Evolutionary conservation across 805 yeast species (phyloP).

Genomic region (Cyberlindnera misumaiensis): DNA sequence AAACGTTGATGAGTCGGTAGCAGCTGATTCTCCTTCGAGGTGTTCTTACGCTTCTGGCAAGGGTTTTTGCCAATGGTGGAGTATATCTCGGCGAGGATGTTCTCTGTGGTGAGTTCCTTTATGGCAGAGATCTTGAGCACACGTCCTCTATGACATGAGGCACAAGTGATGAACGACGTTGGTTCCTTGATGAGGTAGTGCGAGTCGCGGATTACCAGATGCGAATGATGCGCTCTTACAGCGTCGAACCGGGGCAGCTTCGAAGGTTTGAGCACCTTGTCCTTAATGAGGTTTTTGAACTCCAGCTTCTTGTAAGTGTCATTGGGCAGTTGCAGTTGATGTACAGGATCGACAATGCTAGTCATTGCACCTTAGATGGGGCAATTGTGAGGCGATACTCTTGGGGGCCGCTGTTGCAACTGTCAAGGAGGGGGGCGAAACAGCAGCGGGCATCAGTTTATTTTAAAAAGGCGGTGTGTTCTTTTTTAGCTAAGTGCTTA

Average conservation of each 20-base stretch:
- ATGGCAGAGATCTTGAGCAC: constrained; percentile 20
- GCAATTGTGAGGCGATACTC: no score
- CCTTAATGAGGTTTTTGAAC: constrained; percentile 22
- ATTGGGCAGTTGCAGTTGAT: no score
- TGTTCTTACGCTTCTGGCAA: constrained; percentile 20
- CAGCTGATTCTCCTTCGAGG: constrained; percentile 14
- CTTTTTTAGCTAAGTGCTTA: no score
- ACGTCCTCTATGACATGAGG: constrained; percentile 24
- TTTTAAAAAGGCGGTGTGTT: no score
- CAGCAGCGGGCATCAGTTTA: background rate
- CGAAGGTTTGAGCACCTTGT: constrained; percentile 22
- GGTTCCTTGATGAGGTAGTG: constrained; percentile 22
- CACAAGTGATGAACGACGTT: constrained; percentile 23
- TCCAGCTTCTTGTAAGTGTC: constrained; percentile 9
- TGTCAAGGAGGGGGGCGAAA: background rate
- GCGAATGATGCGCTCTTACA: constrained; percentile 20
- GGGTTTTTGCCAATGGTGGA: constrained; percentile 18
- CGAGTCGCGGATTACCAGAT: constrained; percentile 24
- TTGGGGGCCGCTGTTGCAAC: no score
- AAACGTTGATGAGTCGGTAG: background rate
- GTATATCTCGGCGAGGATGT: constrained; percentile 19
- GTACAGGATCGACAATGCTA: no score
- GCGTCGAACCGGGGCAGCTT: constrained; percentile 12
- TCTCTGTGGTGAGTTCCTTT: constrained; percentile 15
- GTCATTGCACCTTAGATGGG: no score